Evolutionary conservation across 495 filamentous ascomycete species (phyloP), one percentile per base, ranked within the genome.

Genomic region (Penicillium bialowiezense): DNA sequence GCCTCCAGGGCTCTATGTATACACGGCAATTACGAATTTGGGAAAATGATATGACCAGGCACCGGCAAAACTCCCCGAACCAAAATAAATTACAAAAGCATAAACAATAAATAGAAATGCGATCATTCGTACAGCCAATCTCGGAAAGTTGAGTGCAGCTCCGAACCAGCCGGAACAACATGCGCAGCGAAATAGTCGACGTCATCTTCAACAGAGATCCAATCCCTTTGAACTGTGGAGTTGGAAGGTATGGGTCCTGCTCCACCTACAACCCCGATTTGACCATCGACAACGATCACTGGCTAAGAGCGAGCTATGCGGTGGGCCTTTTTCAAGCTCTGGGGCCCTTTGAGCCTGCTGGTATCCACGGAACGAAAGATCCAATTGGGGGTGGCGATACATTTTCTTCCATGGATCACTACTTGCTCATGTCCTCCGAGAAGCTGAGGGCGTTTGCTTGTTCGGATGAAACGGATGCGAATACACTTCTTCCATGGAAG

Each of bases 141-240:
- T 34, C 29, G 26, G 41, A 49, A 17, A 53, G 44, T 46, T 55
- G 23, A 43, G 44, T 7, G 19, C 38, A 40, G 41, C 33, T 34
- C 53, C 59, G 51, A 55, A 44, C 60, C 60, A 58, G 60, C 37
- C 57, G 60, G 54, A 60, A 19, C 47, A 14, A 37, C 28, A 40
- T 57, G 44, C 59, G 48, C 23, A 36, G 28, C 34, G 14, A 31
- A 32, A 46, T n/a, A 13, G 10, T 32, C 51, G 28, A 63, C 60
- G 60, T 63, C 60, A 63, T 63, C 15, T 31, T 57, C 24, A 52
- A 39, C 17, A 41, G 46, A 52, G 37, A 12, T 52, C 26, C 40
- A 34, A 45, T 55, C 5, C 5, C 15, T 35, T n/a, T 31, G 45
- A 28, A 29, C 7, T 52, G 54, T 55, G 51, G 51, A 58, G 53